Evolutionary conservation across 768 basidiomycete genomes (phyloP).

Genomic region (Mycena polygramma): DNA sequence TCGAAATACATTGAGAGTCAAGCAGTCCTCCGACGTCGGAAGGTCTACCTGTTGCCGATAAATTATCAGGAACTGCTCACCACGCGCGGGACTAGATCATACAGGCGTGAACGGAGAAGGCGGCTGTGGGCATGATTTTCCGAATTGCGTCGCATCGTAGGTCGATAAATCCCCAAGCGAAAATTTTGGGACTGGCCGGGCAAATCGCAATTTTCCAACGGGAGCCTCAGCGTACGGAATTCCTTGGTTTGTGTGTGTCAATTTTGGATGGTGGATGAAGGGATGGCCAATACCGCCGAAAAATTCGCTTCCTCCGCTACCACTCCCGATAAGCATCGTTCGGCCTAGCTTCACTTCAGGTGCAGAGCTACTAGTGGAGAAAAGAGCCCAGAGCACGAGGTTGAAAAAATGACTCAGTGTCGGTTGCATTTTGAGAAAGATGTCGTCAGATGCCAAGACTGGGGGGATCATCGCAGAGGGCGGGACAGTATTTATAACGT

Average conservation of each 20-base stretch:
- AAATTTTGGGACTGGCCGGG: constrained; percentile 38
- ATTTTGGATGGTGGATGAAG: not conserved
- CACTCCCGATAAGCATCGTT: constrained; percentile 41
- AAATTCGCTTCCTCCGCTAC: constrained; percentile 31
- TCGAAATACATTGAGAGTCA: constrained; percentile 60
- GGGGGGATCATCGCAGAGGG: not conserved
- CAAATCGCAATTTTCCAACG: constrained; percentile 40
- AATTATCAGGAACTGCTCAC: not conserved
- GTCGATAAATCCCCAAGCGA: constrained; percentile 28
- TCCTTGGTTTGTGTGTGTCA: constrained; percentile 5
- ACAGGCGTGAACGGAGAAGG: constrained; percentile 19
- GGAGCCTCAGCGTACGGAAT: constrained; percentile 42
- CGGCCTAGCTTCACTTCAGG: constrained; percentile 31
- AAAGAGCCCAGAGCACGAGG: not conserved
- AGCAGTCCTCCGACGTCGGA: constrained; percentile 45
- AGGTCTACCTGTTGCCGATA: constrained; percentile 8
- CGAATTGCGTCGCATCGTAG: constrained; percentile 40
- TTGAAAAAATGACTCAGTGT: not conserved
- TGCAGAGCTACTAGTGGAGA: not conserved
- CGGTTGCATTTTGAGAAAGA: not conserved
- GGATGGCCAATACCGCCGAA: constrained; percentile 19
- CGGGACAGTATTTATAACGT: not conserved
- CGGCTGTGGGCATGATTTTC: constrained; percentile 38
- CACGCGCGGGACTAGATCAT: not conserved
- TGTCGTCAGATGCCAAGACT: not conserved